Percentiles rank a stretch among this genome's conserved stretches.
Conservation (phyloP, 306 rosid species). For the Nissolia schottii region DNA sequence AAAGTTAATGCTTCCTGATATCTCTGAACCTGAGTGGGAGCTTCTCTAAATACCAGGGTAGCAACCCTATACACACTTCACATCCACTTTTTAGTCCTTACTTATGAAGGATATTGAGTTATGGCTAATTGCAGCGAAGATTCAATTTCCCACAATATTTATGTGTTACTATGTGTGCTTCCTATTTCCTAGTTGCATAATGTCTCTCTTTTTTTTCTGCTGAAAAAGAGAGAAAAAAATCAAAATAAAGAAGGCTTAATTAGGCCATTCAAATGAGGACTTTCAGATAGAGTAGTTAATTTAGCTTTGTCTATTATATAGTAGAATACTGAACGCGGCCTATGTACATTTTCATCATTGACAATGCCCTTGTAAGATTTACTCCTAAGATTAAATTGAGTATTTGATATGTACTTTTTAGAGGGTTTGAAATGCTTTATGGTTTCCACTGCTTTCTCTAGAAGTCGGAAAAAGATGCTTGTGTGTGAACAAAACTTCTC, state of each 20-base stretch:
- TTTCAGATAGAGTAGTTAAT: conserved; percentile 4
- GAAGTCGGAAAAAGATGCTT: no score
- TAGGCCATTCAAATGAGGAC: conserved; percentile 8
- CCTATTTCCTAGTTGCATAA: neutral
- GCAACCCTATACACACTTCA: neutral
- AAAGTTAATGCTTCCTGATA: conserved; percentile 18
- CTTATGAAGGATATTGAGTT: conserved; percentile 6
- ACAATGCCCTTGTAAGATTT: neutral
- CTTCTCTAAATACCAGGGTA: conserved; percentile 43
- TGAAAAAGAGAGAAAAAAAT: neutral
- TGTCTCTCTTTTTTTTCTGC: neutral
- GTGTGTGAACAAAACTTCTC: no score
- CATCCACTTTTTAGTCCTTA: conserved; percentile 14
- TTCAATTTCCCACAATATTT: conserved; percentile 1
- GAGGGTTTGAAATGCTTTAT: neutral
- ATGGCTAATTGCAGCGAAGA: conserved; percentile 12
- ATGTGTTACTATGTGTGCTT: neutral
- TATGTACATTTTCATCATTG: neutral
- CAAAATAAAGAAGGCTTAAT: neutral
- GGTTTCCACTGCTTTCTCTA: neutral
- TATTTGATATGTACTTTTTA: neutral
- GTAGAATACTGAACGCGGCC: neutral
- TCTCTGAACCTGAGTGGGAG: conserved; percentile 78
- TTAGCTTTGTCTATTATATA: neutral
- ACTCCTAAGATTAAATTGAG: neutral